A percentile compares a stretch with the other conserved stretches of the same genome.
Evolutionary conservation across 164 flowering plant species (phyloP).

Genomic region (Macadamia tetraphylla): DNA sequence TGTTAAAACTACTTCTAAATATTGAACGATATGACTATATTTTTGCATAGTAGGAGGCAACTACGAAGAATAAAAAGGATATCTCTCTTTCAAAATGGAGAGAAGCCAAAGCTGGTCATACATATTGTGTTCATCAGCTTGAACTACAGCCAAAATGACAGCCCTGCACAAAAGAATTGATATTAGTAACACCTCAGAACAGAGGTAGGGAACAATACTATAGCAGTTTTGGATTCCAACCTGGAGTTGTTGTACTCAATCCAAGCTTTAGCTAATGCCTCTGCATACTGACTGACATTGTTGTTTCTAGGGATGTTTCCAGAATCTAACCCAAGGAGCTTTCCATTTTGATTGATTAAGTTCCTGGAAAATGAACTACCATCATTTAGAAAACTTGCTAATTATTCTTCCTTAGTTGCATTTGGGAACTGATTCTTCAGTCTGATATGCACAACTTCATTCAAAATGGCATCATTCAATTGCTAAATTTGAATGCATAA

Average conservation of each 20-base stretch:
- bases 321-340: conserved; percentile 54
- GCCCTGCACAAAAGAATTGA: conserved; percentile 46
- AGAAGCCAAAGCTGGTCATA: conserved; percentile 94
- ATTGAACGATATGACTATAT: no score
- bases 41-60: neutral
- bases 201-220: neutral
- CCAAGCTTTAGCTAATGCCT: conserved; percentile 85
- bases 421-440: no score
- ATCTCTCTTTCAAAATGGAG: conserved; percentile 61
- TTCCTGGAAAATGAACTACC: conserved; percentile 37
- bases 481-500: no score
- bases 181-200: conserved; percentile 1
- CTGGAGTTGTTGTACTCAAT: conserved; percentile 72
- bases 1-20: no score
- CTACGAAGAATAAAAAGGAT: conserved; percentile 46
- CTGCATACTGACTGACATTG: conserved; percentile 53
- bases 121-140: conserved; percentile 89
- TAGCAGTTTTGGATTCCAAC: conserved; percentile 24
- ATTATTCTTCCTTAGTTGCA: no score
- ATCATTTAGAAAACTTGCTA: neutral
- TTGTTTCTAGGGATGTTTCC: conserved; percentile 50
- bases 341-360: conserved; percentile 50
- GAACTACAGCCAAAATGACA: conserved; percentile 81
- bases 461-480: no score
- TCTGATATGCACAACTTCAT: no score